Evolutionary conservation across 78 protist species (phyloP).

Genomic region (Dictyostelium intermedium): DNA sequence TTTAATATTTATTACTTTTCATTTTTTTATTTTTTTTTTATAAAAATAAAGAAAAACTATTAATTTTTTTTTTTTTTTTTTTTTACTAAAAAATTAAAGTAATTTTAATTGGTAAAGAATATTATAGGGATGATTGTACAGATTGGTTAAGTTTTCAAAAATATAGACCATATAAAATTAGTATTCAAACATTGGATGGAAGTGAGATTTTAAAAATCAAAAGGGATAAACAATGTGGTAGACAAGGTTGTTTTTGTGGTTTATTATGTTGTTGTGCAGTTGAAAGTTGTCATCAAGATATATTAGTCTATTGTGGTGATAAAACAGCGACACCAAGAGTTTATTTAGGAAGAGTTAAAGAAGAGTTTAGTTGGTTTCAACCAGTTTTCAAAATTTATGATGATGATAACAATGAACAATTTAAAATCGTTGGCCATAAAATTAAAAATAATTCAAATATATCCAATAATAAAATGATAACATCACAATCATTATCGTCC

Average conservation of each 20-base stretch:
- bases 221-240: slow-evolving; percentile 18
- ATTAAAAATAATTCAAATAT: not conserved
- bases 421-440: slow-evolving; percentile 21
- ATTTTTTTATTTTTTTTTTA: not conserved
- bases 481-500: not conserved
- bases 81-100: not conserved
- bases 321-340: not conserved
- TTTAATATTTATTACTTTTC: not conserved
- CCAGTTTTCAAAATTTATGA: slow-evolving; percentile 45
- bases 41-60: too few relatives aligned
- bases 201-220: slow-evolving; percentile 21
- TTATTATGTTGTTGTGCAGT: slow-evolving; percentile 22
- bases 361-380: slow-evolving; percentile 10
- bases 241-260: slow-evolving; percentile 33
- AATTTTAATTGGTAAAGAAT: slow-evolving; percentile 11
- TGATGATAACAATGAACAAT: slow-evolving; percentile 30
- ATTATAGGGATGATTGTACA: not conserved
- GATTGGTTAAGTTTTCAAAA: not conserved
- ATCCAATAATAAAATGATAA: not conserved
- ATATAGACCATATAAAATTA: slow-evolving; percentile 24
- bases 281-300: slow-evolving; percentile 54
- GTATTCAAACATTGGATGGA: not conserved
- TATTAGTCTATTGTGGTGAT: slow-evolving; percentile 7
- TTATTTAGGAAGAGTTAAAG: slow-evolving; percentile 39
- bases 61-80: not conserved